phyloP scores from a whole-genome alignment of 495 filamentous ascomycete species.

The Coniosporium apollinis region DNA sequence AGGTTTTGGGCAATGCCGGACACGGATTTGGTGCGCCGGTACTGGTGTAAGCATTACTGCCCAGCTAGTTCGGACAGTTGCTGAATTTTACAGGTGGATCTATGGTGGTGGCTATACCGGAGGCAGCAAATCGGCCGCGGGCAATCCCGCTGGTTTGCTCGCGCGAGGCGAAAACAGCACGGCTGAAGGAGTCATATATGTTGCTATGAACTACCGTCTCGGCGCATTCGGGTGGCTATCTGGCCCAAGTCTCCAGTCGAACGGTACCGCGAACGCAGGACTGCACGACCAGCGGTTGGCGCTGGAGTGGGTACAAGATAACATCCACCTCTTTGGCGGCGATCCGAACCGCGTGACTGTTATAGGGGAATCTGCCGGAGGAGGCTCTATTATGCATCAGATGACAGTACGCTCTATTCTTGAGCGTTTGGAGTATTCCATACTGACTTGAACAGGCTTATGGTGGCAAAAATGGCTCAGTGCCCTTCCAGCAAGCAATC shows the following conservation, averaged over 20 bases:
- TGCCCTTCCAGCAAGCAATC: constrained; percentile 23
- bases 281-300: constrained; percentile 52
- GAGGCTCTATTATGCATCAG: constrained; percentile 47
- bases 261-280: constrained; percentile 44
- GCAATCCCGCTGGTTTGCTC: constrained; percentile 17
- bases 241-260: constrained; percentile 24
- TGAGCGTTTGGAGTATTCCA: background rate
- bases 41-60: too few species aligned
- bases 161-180: constrained; percentile 5
- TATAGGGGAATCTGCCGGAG: constrained; percentile 54
- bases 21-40: constrained; percentile 16
- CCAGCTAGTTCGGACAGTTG: too few species aligned
- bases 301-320: constrained; percentile 52
- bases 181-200: constrained; percentile 15
- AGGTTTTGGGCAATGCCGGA: constrained; percentile 11
- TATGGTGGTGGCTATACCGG: constrained; percentile 21
- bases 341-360: constrained; percentile 45
- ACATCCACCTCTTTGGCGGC: constrained; percentile 57
- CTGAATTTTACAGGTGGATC: too few species aligned
- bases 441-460: constrained; percentile 11
- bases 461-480: constrained; percentile 18
- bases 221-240: constrained; percentile 51
- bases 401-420: constrained; percentile 23
- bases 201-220: constrained; percentile 26
- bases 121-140: constrained; percentile 14